These are phyloP conservation scores for Rubia tinctorum DNA, from an alignment of 305 asterid species.

Conservation along the genomic window DNA sequence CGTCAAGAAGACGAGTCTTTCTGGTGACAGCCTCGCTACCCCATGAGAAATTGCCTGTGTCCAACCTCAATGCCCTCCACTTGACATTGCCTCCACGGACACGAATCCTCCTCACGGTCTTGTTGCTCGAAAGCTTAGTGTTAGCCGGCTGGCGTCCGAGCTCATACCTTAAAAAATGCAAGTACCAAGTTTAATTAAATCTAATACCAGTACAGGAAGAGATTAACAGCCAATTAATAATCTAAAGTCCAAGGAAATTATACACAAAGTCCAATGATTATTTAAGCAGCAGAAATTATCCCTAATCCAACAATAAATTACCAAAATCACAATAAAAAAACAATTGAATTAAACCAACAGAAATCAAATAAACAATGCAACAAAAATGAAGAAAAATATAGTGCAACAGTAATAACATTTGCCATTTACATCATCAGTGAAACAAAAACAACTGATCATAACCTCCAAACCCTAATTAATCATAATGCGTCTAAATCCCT, in stretches of 20 bases:
- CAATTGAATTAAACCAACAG: neutral
- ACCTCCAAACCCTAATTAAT: neutral
- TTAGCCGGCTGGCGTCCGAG: neutral
- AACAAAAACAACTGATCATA: neutral
- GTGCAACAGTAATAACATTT: neutral
- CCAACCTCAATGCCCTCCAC: slow-evolving; percentile 82
- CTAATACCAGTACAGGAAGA: no score
- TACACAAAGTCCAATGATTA: neutral
- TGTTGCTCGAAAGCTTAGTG: slow-evolving; percentile 33
- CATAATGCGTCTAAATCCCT: neutral
- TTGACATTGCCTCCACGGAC: slow-evolving; percentile 82
- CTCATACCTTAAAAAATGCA: neutral
- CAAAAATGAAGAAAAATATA: no score
- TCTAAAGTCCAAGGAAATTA: neutral
- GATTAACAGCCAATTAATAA: no score
- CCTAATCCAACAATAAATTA: neutral
- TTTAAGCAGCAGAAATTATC: neutral
- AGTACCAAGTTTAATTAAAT: no score
- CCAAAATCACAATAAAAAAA: neutral
- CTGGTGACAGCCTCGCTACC: slow-evolving; percentile 81
- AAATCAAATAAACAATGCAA: no score
- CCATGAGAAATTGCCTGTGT: slow-evolving; percentile 73
- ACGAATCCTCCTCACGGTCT: slow-evolving; percentile 66
- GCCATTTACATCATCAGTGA: neutral
- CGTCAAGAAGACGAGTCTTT: slow-evolving; percentile 72